Evolutionary conservation across 345 rosid species (phyloP).

Genomic region (rapeseed (Brassica napus)): DNA sequence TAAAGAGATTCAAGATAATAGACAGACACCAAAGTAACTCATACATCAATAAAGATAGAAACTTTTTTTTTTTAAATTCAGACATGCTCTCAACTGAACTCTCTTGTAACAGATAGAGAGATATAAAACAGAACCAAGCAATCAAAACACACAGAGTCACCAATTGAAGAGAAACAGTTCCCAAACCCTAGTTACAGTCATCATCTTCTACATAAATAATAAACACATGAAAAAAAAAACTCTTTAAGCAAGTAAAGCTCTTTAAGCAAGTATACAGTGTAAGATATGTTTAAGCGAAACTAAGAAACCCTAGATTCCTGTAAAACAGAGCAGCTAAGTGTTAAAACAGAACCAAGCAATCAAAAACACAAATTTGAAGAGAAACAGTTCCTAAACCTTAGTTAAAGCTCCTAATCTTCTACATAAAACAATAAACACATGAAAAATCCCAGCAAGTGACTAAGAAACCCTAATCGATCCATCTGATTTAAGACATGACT

Average conservation of each 20-base stretch:
- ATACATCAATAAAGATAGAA: conserved; percentile 5
- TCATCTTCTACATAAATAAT: not conserved
- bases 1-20: no score
- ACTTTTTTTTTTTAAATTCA: not conserved
- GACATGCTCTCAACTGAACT: not conserved
- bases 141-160: not conserved
- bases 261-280: not conserved
- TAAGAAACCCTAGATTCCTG: not conserved
- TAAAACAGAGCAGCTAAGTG: no score
- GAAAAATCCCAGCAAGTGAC: not conserved
- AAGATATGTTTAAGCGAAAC: conserved; percentile 2
- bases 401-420: not conserved
- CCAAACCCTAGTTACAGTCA: conserved; percentile 17
- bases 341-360: not conserved
- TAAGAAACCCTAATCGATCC: conserved; percentile 15
- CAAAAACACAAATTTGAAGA: not conserved
- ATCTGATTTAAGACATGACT: not conserved
- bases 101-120: not conserved
- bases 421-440: not conserved
- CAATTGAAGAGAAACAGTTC: not conserved
- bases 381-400: not conserved
- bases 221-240: not conserved
- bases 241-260: not conserved
- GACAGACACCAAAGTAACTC: not conserved
- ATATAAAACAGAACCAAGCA: not conserved